Conservation (phyloP, 495 filamentous ascomycete genomes). For the Patellaria atrata region DNA sequence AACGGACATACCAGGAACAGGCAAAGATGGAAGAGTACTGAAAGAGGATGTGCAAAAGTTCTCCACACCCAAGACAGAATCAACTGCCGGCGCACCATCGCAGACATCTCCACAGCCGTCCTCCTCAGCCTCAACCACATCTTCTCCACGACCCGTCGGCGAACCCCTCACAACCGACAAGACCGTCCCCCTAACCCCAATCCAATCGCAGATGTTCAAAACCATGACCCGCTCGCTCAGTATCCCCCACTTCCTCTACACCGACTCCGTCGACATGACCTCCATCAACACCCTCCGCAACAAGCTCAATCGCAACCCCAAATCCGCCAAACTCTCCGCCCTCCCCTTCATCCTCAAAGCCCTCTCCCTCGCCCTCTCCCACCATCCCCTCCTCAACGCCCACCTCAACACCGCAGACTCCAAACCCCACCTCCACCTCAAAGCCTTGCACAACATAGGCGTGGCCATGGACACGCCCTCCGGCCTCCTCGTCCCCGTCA, state of each 20-base stretch:
- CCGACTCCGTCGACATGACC: conserved; percentile 70
- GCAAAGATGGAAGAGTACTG: conserved; percentile 78
- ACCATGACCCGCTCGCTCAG: conserved; percentile 84
- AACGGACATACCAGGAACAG: conserved; percentile 62
- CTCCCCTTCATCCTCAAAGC: conserved; percentile 95
- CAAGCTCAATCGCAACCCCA: conserved; percentile 41
- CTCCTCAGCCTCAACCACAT: conserved; percentile 5
- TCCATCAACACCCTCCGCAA: conserved; percentile 52
- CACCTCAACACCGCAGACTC: conserved; percentile 49
- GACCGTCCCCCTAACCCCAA: conserved; percentile 49
- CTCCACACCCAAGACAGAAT: conserved; percentile 29
- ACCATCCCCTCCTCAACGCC: conserved; percentile 78
- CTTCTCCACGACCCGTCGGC: conserved; percentile 10
- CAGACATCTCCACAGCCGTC: conserved; percentile 4
- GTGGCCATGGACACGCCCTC: conserved; percentile 87
- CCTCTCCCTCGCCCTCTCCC: conserved; percentile 64
- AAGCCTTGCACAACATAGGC: conserved; percentile 83
- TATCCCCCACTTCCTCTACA: conserved; percentile 90
- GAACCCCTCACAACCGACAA: conserved; percentile 38
- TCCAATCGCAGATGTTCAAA: conserved; percentile 92
- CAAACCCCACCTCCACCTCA: conserved; percentile 56
- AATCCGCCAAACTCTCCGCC: conserved; percentile 48
- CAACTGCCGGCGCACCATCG: conserved; percentile 8
- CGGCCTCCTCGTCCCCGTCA: conserved; percentile 87
- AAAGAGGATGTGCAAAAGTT: conserved; percentile 90